These are phyloP conservation scores for Tardiomyces depauwii DNA, from an alignment of 1,139 yeast genomes.

Conservation along the genomic window DNA sequence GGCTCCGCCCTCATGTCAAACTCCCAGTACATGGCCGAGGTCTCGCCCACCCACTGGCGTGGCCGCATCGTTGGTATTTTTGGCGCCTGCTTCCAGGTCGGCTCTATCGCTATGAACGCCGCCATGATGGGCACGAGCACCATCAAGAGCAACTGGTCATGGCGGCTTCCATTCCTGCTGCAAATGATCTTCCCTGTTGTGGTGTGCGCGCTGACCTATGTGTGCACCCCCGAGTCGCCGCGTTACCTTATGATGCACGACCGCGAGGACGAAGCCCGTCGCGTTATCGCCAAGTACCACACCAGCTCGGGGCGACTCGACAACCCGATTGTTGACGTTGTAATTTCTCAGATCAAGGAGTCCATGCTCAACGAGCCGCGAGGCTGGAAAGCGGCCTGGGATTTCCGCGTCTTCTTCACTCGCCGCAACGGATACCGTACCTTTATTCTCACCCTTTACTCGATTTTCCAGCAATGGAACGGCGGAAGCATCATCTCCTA, in stretches of 20 bases:
- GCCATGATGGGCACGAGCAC: conserved; percentile 80
- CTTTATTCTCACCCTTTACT: background rate
- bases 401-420: background rate
- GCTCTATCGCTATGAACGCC: conserved; percentile 84
- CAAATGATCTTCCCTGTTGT: conserved; percentile 45
- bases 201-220: conserved; percentile 28
- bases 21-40: conserved; percentile 81
- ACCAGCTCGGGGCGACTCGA: background rate
- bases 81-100: conserved; percentile 73
- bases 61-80: conserved; percentile 57
- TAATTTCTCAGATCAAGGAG: background rate
- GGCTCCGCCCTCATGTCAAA: conserved; percentile 96
- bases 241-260: conserved; percentile 72
- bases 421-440: background rate
- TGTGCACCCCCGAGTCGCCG: conserved; percentile 92
- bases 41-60: conserved; percentile 85
- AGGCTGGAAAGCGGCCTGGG: background rate
- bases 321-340: background rate
- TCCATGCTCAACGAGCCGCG: background rate
- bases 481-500: conserved; percentile 18
- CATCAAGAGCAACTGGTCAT: conserved; percentile 69
- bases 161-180: conserved; percentile 67
- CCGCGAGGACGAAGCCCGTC: conserved; percentile 49
- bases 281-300: conserved; percentile 35
- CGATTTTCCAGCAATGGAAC: conserved; percentile 32